Percentiles rank a stretch among this genome's conserved stretches.
phyloP scores from a whole-genome alignment of 768 basidiomycete genomes.

The Pulveroboletus sp. region DNA sequence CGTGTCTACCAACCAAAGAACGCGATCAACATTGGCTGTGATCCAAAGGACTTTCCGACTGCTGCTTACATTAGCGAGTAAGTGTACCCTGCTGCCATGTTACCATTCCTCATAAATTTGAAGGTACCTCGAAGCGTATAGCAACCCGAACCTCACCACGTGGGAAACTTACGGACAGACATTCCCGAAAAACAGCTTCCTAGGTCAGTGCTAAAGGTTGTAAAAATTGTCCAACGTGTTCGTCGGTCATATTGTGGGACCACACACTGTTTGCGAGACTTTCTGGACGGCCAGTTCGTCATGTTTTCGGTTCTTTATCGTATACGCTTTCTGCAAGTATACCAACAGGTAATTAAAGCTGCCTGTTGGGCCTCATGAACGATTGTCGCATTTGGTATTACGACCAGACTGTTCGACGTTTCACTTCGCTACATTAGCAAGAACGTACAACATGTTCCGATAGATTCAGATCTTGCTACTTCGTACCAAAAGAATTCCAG shows the following conservation, averaged over 20 bases:
- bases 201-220: conserved; percentile 51
- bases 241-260: conserved; percentile 7
- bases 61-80: conserved; percentile 74
- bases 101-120: conserved; percentile 2
- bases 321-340: conserved; percentile 9
- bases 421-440: conserved; percentile 18
- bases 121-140: conserved; percentile 69
- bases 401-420: conserved; percentile 5
- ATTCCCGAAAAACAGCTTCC: conserved; percentile 65
- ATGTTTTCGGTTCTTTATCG: conserved; percentile 22
- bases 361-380: conserved; percentile 11
- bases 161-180: conserved; percentile 63
- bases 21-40: conserved; percentile 78
- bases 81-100: conserved; percentile 15
- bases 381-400: conserved; percentile 1
- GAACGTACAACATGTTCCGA: conserved; percentile 27
- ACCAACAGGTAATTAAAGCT: conserved; percentile 4
- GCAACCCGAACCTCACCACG: conserved; percentile 76
- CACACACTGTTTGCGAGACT: conserved; percentile 10
- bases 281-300: conserved; percentile 11
- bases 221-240: conserved; percentile 4
- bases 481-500: conserved; percentile 13
- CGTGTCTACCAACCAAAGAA: conserved; percentile 83
- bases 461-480: conserved; percentile 28
- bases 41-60: conserved; percentile 78